Conservation (phyloP, 176 grass and related monocot species). For the Pontederia paniculata region DNA sequence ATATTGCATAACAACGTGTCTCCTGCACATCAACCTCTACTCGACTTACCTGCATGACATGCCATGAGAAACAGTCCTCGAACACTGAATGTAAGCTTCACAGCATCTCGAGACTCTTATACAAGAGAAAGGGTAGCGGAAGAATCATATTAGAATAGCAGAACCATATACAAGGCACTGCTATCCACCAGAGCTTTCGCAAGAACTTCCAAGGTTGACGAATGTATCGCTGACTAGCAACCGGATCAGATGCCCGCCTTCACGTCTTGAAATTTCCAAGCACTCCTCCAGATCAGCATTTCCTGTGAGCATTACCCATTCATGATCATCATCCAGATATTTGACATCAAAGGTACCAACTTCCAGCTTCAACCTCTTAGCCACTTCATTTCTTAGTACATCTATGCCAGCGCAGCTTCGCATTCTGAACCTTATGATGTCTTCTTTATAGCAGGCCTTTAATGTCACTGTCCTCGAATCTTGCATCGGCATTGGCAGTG, state of each 20-base stretch:
- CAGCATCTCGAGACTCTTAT: too few relatives aligned
- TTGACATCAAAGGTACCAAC: slow-evolving; percentile 78
- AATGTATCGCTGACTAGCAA: slow-evolving; percentile 45
- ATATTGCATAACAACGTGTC: too few relatives aligned
- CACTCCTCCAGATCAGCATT: slow-evolving; percentile 88
- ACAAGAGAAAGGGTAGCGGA: too few relatives aligned
- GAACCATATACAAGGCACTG: too few relatives aligned
- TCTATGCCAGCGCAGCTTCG: slow-evolving; percentile 31
- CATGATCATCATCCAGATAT: slow-evolving; percentile 88
- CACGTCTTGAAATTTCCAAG: slow-evolving; percentile 57
- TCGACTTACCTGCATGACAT: too few relatives aligned
- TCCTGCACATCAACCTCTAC: too few relatives aligned
- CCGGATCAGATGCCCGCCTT: slow-evolving; percentile 59
- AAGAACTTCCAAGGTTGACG: slow-evolving; percentile 57
- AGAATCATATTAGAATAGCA: too few relatives aligned
- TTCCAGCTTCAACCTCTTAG: slow-evolving; percentile 60
- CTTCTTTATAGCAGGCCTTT: slow-evolving; percentile 83
- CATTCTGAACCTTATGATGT: slow-evolving; percentile 81
- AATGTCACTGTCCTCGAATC: slow-evolving; percentile 56
- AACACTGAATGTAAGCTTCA: too few relatives aligned
- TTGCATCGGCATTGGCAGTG: slow-evolving; percentile 20
- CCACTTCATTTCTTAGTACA: slow-evolving; percentile 51
- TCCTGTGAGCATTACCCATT: slow-evolving; percentile 80
- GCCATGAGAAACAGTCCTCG: too few relatives aligned
- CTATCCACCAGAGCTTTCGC: slow-evolving; percentile 59